Base-by-base conservation (phyloP, 2,329 filamentous ascomycete species). In the Penicillium sp. region DNA sequence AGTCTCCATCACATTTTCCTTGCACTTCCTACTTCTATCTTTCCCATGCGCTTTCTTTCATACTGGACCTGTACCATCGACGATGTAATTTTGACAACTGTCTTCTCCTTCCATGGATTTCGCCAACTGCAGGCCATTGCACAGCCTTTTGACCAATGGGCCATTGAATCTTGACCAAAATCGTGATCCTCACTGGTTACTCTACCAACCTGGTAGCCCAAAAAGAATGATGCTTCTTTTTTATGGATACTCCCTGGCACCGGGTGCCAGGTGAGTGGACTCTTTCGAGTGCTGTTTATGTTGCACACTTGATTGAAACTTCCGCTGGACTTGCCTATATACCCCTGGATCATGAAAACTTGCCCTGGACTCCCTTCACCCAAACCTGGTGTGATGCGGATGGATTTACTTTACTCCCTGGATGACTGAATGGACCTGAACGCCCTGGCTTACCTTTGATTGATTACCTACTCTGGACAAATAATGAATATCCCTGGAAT, bases 201-300 rank as follows among this genome's bases (percentile, higher is more conserved):
- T 37, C 61, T 63, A 60, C 62, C 56, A 57, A 25, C 14, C 31
- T 51, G 22, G 37, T 53, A 62, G 50, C 64, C 62, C 54, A 53
- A 54, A 53, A 63, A 63, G 62, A 62, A 66, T 64, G 47, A 65
- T 66, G 56, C 56, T 62, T 66, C 47, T 50, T 57, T 65, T 61
- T 62, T 57, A 37, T 58, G 62, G 63, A 65, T 57, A 49, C 58
- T 60, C 53, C 59, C 56, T 61, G 67, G 67, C 70, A 61, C 48
- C 71, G 52, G 52, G 46, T 69, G 70, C 71, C 69, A 68, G 61
- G 61, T 61, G 59, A 67, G 57, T 67, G 65, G 67, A 67, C 68
- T 70, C 67, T 18, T 67, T 54, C 65, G 67, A 74, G 68, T 74
- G 73, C 60, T 72, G 69, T 67, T 72, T 75, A 75, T 75, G 70